Base-by-base conservation (phyloP, 768 basidiomycete species). In the Naganishia friedmannii region DNA sequence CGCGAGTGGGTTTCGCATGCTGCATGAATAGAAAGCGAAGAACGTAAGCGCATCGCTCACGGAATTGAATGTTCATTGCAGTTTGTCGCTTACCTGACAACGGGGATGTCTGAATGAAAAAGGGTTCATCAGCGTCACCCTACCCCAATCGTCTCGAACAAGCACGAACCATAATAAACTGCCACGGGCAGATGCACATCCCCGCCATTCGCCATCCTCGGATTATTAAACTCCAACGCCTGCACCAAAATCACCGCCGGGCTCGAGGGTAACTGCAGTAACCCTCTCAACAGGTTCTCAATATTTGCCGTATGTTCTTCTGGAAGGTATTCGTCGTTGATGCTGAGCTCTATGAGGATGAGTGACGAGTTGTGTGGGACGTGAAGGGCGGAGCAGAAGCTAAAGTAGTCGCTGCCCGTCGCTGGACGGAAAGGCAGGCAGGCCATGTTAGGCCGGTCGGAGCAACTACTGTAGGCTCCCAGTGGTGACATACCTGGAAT, bases 231-330 rank as follows among this genome's bases (percentile, higher is more conserved):
- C 13, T 75, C 78, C 71, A 80, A 39, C 28, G 75, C 78, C 53
- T 79, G 76, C n/a, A 79, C 74, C 66, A 79, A 60, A 5, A 82
- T 70, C 10, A 81, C 78, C 0, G 80, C 81, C 0, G 81, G 81
- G 39, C 68, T 69, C 32, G 72, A 72, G 28, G 75, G 74, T 32
- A 80, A 51, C 26, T 77, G 78, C 56, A 81, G 53, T 53, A 81
- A 45, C 0, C 77, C 76, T 37, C 79, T 60, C 4, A 82, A 68
- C 8, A 82, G 77, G 60, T 77, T 79, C 73, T 82, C 81, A 75
- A 80, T 80, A 69, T 79, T 79, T 60, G 77, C 76, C 8, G 78
- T 76, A 65, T 80, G 78, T 54, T 79, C 78, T 17, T 60, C 58
- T 12, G 71, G 73, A 6, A 79, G 72, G 7, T 71, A 74, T 48